Conservation (phyloP, 225 moss, liverwort and hornwort species). For the Anthoceros angustus region DNA sequence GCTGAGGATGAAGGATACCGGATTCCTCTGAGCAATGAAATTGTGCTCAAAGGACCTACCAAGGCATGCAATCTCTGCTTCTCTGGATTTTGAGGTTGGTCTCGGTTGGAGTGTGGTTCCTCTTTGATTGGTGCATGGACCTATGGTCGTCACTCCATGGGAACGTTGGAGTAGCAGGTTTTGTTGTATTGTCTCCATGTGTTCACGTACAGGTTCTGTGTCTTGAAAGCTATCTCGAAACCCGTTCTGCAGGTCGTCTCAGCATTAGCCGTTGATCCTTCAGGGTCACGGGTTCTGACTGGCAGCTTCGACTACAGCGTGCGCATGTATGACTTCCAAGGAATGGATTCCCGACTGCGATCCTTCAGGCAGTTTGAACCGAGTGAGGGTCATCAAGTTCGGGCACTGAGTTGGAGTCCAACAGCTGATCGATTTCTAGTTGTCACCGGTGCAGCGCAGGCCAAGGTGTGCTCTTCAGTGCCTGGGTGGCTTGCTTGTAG, state of each 20-base stretch:
- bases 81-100: constrained; percentile 26
- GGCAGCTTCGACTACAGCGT: constrained; percentile 83
- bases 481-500: neutral
- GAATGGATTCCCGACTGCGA: constrained; percentile 83
- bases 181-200: neutral
- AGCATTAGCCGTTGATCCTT: constrained; percentile 93
- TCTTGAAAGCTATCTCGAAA: neutral
- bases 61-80: constrained; percentile 49
- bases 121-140: constrained; percentile 6
- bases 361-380: constrained; percentile 97
- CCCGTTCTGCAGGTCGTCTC: constrained; percentile 52
- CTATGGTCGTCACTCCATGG: neutral
- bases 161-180: neutral
- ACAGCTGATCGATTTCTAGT: constrained; percentile 90
- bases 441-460: constrained; percentile 82
- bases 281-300: constrained; percentile 81
- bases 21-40: constrained; percentile 79
- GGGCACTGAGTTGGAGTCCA: constrained; percentile 96
- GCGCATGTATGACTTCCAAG: constrained; percentile 96
- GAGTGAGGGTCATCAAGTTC: constrained; percentile 95
- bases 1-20: constrained; percentile 48
- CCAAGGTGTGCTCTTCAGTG: constrained; percentile 26
- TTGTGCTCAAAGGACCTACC: constrained; percentile 67
- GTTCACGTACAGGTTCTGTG: neutral
- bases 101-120: constrained; percentile 11